A percentile compares a stretch with the other conserved stretches of the same genome.
phyloP scores from a whole-genome alignment of 257 asterid species.

The Solanum rostratum region DNA sequence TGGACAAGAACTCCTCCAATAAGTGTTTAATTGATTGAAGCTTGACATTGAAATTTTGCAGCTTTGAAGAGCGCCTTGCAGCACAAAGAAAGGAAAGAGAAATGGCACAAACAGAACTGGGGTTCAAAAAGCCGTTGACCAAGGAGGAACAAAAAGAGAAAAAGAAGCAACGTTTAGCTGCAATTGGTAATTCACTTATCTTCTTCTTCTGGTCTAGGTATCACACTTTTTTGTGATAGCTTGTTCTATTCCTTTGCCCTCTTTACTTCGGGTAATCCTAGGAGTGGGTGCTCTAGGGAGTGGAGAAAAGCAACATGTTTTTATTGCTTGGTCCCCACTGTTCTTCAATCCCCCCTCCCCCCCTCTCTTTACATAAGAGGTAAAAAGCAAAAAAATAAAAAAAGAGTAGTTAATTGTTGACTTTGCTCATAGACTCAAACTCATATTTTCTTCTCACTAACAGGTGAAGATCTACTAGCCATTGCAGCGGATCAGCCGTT shows the following conservation, averaged over 20 bases:
- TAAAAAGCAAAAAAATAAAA: background rate
- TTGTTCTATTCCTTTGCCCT: background rate
- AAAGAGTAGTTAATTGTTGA: background rate
- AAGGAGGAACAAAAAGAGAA: conserved; percentile 63
- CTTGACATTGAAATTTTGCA: conserved; percentile 15
- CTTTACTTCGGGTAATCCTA: background rate
- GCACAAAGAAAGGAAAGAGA: conserved; percentile 82
- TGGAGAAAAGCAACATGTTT: background rate
- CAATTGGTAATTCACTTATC: conserved; percentile 52
- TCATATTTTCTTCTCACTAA: background rate
- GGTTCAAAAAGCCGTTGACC: conserved; percentile 72
- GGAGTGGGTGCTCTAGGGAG: background rate
- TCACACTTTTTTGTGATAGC: background rate
- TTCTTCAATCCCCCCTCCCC: background rate
- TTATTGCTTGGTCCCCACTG: background rate
- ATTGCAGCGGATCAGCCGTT: conserved; percentile 97
- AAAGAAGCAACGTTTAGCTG: conserved; percentile 90
- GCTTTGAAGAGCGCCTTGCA: conserved; percentile 86
- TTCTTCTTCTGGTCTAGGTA: background rate
- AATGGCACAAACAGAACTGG: conserved; percentile 56
- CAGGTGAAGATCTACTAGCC: conserved; percentile 94
- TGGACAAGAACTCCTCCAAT: background rate
- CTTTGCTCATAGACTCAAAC: background rate
- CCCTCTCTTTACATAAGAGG: background rate
- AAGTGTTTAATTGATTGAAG: background rate